Conservation (phyloP, 75 land plant genomes). For the Ceratopteris richardii region DNA sequence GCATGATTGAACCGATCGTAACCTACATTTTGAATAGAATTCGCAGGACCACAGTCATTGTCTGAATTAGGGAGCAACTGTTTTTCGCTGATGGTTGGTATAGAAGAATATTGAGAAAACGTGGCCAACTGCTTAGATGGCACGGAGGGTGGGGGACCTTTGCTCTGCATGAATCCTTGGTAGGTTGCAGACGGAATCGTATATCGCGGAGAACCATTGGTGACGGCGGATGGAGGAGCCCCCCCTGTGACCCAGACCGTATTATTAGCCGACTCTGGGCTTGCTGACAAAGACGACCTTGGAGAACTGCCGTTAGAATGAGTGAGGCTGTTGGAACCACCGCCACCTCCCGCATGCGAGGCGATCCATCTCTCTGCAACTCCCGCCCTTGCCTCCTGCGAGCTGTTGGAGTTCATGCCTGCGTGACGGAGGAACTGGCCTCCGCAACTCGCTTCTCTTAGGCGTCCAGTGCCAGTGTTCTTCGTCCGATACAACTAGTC, state of each 20-base stretch:
- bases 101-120: background rate
- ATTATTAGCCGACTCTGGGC: slow-evolving; percentile 4
- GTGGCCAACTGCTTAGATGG: background rate
- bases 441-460: too few species aligned
- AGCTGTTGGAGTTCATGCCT: too few species aligned
- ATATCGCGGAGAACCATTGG: slow-evolving; percentile 3
- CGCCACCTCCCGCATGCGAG: slow-evolving; percentile 15
- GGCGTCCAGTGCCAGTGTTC: too few species aligned
- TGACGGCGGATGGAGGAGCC: slow-evolving; percentile 12
- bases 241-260: slow-evolving; percentile 4
- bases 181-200: slow-evolving; percentile 5
- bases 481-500: too few species aligned
- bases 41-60: background rate
- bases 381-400: slow-evolving; percentile 23
- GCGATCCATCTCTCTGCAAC: slow-evolving; percentile 41
- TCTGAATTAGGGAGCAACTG: too few species aligned
- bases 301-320: slow-evolving; percentile 14
- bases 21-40: slow-evolving; percentile 6
- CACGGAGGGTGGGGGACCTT: background rate
- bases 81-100: background rate
- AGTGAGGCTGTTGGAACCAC: slow-evolving; percentile 10
- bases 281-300: background rate
- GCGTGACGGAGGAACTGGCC: too few species aligned
- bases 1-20: background rate
- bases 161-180: slow-evolving; percentile 2